Base-by-base conservation (phyloP, 169 alveolate genomes). In the Babesia sp. region DNA sequence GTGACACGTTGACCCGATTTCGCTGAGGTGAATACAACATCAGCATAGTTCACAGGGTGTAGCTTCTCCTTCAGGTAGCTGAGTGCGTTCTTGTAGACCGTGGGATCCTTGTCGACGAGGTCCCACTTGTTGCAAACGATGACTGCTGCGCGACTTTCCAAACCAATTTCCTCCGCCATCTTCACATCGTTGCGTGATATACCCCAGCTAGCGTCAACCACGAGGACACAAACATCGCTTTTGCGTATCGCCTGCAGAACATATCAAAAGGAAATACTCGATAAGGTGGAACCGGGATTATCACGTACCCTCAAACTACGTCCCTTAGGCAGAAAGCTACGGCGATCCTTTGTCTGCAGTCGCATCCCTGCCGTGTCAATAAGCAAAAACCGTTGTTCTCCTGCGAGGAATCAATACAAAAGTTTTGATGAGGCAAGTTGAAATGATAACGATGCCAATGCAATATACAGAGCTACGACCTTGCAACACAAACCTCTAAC, bases 71-170 rank as follows among this genome's bases (percentile, higher is more conserved):
- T 83, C 20, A 88, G 90, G 48, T 88, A 88, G 46, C 74, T 82
- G 46, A 70, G 46, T 7, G 80, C 88, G 50, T 88, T 88, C 58
- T 85, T 78, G 58, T 84, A 85, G 34, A 82, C 81, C 20, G 84
- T 71, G 22, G 88, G 87, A 36, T 80, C 89, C 71, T 88, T 88
- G 72, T 84, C 85, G 42, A 88, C 73, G 24, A 88, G 76, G 66
- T 88, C 93, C 93, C 93, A 88, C 76, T 88, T 88, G 75, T 88
- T 88, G 70, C 93, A 88, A 54, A 87, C 87, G 51, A 88, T 85
- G 45, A 88, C 78, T 37, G 91, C 86, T 24, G 91, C 86, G 29
- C 78, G 71, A 67, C 71, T 84, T 64, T 88, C 91, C 29, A 71
- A 37, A 41, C 74, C 39, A 24, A 88, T 88, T 45, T 72, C 90